phyloP scores from a whole-genome alignment of 2,329 filamentous ascomycete species.

The Penicillium paneum region DNA sequence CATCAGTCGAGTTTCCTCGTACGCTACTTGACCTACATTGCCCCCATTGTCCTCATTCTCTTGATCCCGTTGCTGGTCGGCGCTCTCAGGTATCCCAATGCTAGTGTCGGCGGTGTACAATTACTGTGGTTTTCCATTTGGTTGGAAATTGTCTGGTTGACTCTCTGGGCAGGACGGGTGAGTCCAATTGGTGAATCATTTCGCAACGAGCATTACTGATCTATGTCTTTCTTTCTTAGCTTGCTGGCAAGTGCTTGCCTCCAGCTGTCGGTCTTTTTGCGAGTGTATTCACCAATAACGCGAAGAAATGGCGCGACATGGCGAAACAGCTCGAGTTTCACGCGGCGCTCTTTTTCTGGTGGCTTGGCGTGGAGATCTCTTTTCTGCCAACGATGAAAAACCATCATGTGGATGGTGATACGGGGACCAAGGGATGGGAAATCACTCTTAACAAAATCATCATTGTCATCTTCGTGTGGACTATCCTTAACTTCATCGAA shows the following conservation, averaged over 20 bases:
- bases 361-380: conserved; percentile 78
- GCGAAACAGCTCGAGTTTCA: conserved; percentile 81
- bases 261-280: conserved; percentile 61
- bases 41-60: conserved; percentile 61
- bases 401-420: conserved; percentile 56
- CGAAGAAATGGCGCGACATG: conserved; percentile 91
- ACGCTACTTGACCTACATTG: conserved; percentile 69
- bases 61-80: conserved; percentile 67
- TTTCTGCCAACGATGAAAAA: conserved; percentile 78
- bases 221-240: conserved; percentile 33
- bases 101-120: conserved; percentile 69
- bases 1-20: conserved; percentile 65
- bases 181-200: conserved; percentile 14
- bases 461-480: conserved; percentile 75
- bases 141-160: conserved; percentile 90
- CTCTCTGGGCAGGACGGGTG: conserved; percentile 72
- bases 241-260: conserved; percentile 64
- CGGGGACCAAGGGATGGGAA: conserved; percentile 64
- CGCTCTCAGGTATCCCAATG: conserved; percentile 55
- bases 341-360: conserved; percentile 86
- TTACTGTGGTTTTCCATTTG: conserved; percentile 93
- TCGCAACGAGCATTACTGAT: neutral
- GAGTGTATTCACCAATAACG: conserved; percentile 76
- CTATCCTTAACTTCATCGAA: conserved; percentile 77
- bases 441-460: conserved; percentile 78